These are phyloP conservation scores for Cyberlindnera xylosilytica DNA, from an alignment of 805 yeast genomes.

Conservation along the genomic window DNA sequence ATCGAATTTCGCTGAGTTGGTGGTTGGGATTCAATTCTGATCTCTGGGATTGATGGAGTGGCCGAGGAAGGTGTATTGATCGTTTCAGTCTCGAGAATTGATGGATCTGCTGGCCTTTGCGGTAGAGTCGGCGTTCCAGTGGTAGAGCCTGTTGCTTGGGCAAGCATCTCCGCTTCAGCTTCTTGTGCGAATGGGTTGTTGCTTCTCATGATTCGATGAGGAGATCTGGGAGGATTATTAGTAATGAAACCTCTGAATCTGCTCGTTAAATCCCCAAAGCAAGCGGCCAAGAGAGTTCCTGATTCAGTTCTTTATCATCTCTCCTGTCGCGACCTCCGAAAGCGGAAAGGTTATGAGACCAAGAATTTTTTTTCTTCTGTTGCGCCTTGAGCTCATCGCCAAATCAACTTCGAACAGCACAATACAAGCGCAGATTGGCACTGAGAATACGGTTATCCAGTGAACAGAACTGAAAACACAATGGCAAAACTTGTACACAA, in stretches of 20 bases:
- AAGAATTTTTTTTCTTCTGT: neutral
- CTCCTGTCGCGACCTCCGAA: neutral
- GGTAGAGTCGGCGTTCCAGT: neutral
- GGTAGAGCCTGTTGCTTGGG: slow-evolving; percentile 1
- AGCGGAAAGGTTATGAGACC: neutral
- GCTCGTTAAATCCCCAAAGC: neutral
- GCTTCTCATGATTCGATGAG: slow-evolving; percentile 2
- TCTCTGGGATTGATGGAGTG: neutral
- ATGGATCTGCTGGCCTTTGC: slow-evolving; percentile 5
- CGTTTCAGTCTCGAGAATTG: neutral
- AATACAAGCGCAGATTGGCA: no score
- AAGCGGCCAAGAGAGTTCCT: no score
- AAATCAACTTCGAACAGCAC: no score
- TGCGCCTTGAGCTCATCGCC: neutral
- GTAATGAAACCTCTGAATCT: no score
- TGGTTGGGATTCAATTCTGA: neutral
- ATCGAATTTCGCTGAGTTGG: no score
- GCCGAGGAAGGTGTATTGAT: neutral
- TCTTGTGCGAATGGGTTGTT: slow-evolving; percentile 17
- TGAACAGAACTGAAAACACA: neutral
- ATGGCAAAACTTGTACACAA: slow-evolving; percentile 86
- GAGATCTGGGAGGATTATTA: no score
- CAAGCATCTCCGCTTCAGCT: slow-evolving; percentile 4
- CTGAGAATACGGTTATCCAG: neutral
- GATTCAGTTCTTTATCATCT: no score